A percentile compares a stretch with the other conserved stretches of the same genome.
Conservation (phyloP, 2,329 filamentous ascomycete species). For the Lojkania enalia region DNA sequence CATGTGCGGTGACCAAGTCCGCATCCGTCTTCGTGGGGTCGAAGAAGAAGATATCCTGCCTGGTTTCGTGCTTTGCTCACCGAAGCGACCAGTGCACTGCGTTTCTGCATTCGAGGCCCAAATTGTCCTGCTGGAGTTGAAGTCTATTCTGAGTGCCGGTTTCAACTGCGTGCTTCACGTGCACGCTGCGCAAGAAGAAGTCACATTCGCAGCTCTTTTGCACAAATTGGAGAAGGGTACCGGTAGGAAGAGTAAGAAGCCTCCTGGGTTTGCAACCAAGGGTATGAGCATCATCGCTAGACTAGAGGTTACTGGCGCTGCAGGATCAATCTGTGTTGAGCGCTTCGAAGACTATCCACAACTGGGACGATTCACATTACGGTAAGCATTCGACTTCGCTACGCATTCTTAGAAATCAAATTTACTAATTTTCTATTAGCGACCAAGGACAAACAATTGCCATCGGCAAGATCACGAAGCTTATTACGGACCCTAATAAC, state of each 20-base stretch:
- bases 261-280: slow-evolving; percentile 86
- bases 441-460: slow-evolving; percentile 94
- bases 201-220: slow-evolving; percentile 83
- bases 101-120: slow-evolving; percentile 92
- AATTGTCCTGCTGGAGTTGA: slow-evolving; percentile 91
- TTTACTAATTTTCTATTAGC: slow-evolving; percentile 34
- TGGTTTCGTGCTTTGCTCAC: slow-evolving; percentile 89
- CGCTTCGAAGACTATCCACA: slow-evolving; percentile 95
- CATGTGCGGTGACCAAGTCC: slow-evolving; percentile 92
- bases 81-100: slow-evolving; percentile 89
- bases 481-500: slow-evolving; percentile 56
- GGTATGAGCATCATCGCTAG: slow-evolving; percentile 87
- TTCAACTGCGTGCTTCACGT: slow-evolving; percentile 99
- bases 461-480: slow-evolving; percentile 97
- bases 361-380: slow-evolving; percentile 38
- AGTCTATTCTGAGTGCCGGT: slow-evolving; percentile 88
- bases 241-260: slow-evolving; percentile 86
- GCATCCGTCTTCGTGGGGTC: slow-evolving; percentile 86
- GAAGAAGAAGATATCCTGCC: slow-evolving; percentile 97
- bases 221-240: slow-evolving; percentile 97
- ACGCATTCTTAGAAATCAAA: no score
- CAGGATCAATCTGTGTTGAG: slow-evolving; percentile 88
- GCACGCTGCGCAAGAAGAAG: slow-evolving; percentile 95
- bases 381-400: slow-evolving; percentile 26
- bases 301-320: slow-evolving; percentile 82